These are phyloP conservation scores for Blumeriella jaapii DNA, from an alignment of 2,329 filamentous ascomycete genomes.

Conservation along the genomic window DNA sequence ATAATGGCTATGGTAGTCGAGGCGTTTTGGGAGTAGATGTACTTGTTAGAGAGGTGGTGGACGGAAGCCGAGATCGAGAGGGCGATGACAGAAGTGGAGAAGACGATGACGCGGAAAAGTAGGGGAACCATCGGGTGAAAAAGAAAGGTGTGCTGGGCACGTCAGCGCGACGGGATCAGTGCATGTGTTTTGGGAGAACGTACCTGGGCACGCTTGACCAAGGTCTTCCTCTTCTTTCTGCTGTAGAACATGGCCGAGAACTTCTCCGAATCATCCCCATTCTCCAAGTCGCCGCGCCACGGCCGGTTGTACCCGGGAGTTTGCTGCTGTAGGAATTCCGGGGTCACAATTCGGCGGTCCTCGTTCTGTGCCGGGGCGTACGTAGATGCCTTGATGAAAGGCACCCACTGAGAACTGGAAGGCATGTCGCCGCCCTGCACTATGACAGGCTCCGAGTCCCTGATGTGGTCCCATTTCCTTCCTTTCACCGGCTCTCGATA, in stretches of 20 bases:
- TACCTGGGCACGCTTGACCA: slow-evolving; percentile 23
- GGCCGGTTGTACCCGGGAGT: slow-evolving; percentile 27
- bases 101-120: slow-evolving; percentile 68
- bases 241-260: slow-evolving; percentile 20
- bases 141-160: slow-evolving; percentile 21
- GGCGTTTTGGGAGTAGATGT: slow-evolving; percentile 45
- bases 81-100: slow-evolving; percentile 71
- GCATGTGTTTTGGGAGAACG: neutral
- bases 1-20: slow-evolving; percentile 83
- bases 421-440: slow-evolving; percentile 18
- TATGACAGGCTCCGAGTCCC: slow-evolving; percentile 27
- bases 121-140: slow-evolving; percentile 62
- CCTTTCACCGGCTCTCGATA: slow-evolving; percentile 25
- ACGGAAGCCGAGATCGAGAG: slow-evolving; percentile 70
- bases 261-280: slow-evolving; percentile 21
- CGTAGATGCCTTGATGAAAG: slow-evolving; percentile 25
- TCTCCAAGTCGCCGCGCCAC: slow-evolving; percentile 26
- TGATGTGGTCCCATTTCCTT: slow-evolving; percentile 28
- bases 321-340: slow-evolving; percentile 21
- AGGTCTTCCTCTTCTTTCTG: slow-evolving; percentile 20
- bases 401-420: slow-evolving; percentile 22
- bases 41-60: slow-evolving; percentile 38
- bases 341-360: slow-evolving; percentile 22
- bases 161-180: slow-evolving; percentile 9
- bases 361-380: slow-evolving; percentile 22